Conservation (phyloP, 2,329 filamentous ascomycete genomes). For the Truncatella angustata region DNA sequence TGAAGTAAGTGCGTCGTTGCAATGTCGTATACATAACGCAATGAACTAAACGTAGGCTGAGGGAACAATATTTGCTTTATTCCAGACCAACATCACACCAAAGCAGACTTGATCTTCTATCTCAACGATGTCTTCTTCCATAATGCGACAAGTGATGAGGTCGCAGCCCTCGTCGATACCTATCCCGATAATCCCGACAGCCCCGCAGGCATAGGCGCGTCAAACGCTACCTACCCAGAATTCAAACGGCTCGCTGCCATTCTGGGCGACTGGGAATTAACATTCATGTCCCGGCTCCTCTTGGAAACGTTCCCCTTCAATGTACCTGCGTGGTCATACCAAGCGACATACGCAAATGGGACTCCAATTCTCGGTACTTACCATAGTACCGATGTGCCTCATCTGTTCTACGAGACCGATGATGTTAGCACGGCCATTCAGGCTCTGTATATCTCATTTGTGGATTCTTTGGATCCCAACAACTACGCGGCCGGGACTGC, state of each 20-base stretch:
- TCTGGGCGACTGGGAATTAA: constrained; percentile 73
- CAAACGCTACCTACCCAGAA: constrained; percentile 73
- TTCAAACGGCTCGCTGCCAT: constrained; percentile 76
- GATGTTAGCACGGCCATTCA: constrained; percentile 39
- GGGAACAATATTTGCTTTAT: constrained; percentile 70
- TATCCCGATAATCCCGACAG: constrained; percentile 65
- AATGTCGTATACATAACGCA: too few species aligned
- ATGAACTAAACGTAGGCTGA: too few species aligned
- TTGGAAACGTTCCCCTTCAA: constrained; percentile 49
- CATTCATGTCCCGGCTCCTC: constrained; percentile 64
- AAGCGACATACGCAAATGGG: constrained; percentile 69
- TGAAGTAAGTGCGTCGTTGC: too few species aligned
- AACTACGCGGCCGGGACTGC: background rate
- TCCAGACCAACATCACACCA: constrained; percentile 66
- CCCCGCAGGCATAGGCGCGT: constrained; percentile 64
- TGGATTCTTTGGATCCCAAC: background rate
- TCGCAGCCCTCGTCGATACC: constrained; percentile 58
- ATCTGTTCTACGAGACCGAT: constrained; percentile 67
- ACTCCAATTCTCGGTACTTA: constrained; percentile 73
- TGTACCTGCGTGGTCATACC: constrained; percentile 71
- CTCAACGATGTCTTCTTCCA: constrained; percentile 59
- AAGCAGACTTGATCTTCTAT: constrained; percentile 61
- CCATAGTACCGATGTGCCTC: constrained; percentile 60
- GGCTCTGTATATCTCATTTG: background rate
- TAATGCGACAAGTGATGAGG: constrained; percentile 44